phyloP scores from a whole-genome alignment of 2,329 filamentous ascomycete genomes.

The Arthrobotrys iridis region DNA sequence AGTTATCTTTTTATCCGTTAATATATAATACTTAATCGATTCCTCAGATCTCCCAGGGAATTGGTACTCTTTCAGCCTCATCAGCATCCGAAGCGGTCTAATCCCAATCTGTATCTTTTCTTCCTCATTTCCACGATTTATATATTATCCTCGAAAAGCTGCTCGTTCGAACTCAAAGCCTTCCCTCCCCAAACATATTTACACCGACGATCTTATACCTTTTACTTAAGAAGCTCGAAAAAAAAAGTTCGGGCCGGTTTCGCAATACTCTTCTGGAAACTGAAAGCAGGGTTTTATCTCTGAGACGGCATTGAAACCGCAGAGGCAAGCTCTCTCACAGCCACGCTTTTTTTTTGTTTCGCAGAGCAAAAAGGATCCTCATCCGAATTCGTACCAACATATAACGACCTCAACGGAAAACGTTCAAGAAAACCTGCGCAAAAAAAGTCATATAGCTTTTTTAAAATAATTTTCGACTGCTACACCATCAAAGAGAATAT shows the following conservation, averaged over 20 bases:
- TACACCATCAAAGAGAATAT: constrained; percentile 18
- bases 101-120: constrained; percentile 23
- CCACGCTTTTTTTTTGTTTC: constrained; percentile 11
- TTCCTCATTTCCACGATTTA: constrained; percentile 32
- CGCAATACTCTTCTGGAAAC: constrained; percentile 11
- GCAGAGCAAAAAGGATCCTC: constrained; percentile 3
- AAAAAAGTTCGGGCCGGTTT: constrained; percentile 12
- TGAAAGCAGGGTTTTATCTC: constrained; percentile 1
- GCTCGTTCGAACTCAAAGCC: constrained; percentile 41
- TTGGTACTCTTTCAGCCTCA: constrained; percentile 3
- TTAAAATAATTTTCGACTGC: background rate
- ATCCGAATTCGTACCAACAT: constrained; percentile 27
- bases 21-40: constrained; percentile 39
- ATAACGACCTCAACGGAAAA: constrained; percentile 32
- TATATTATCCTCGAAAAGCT: constrained; percentile 14
- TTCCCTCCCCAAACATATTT: constrained; percentile 2
- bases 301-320: constrained; percentile 49
- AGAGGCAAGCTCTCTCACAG: constrained; percentile 10
- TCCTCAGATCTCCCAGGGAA: background rate
- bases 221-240: background rate
- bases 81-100: background rate
- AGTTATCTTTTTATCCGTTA: constrained; percentile 4
- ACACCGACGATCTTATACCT: constrained; percentile 14
- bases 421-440: constrained; percentile 30
- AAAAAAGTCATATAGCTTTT: constrained; percentile 28